A percentile compares a stretch with the other conserved stretches of the same genome.
These are phyloP conservation scores for Metrosideros polymorpha DNA, from an alignment of 441 rosid species.

Conservation along the genomic window DNA sequence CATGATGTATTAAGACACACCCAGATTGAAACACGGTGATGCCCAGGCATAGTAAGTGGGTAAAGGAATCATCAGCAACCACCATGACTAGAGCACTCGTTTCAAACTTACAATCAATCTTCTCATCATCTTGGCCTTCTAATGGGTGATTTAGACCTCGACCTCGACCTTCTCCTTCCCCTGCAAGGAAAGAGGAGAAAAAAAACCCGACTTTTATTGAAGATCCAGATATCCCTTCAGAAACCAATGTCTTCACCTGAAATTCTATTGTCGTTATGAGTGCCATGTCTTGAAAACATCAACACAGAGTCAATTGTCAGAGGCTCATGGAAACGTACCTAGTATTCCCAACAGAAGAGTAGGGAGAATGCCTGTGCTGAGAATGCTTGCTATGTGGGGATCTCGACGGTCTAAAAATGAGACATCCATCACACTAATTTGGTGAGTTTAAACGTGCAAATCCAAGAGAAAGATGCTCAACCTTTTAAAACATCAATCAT, in stretches of 20 bases:
- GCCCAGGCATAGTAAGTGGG: background rate
- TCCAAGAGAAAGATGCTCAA: slow-evolving; percentile 24
- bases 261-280: slow-evolving; percentile 5
- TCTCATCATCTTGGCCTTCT: slow-evolving; percentile 40
- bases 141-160: slow-evolving; percentile 76
- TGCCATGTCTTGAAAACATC: slow-evolving; percentile 18
- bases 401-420: slow-evolving; percentile 96
- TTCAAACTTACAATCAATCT: background rate
- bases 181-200: slow-evolving; percentile 27
- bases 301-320: background rate
- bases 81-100: background rate
- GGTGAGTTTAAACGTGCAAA: slow-evolving; percentile 40
- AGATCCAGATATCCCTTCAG: background rate
- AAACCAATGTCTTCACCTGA: slow-evolving; percentile 53
- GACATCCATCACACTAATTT: slow-evolving; percentile 73
- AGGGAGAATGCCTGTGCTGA: slow-evolving; percentile 94
- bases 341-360: slow-evolving; percentile 79
- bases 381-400: slow-evolving; percentile 99
- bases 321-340: slow-evolving; percentile 13
- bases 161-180: slow-evolving; percentile 56
- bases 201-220: background rate
- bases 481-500: slow-evolving; percentile 16
- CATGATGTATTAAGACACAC: background rate
- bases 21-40: background rate
- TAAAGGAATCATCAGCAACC: background rate